phyloP scores from a whole-genome alignment of 208 protist species.

The Crithidia bombi region DNA sequence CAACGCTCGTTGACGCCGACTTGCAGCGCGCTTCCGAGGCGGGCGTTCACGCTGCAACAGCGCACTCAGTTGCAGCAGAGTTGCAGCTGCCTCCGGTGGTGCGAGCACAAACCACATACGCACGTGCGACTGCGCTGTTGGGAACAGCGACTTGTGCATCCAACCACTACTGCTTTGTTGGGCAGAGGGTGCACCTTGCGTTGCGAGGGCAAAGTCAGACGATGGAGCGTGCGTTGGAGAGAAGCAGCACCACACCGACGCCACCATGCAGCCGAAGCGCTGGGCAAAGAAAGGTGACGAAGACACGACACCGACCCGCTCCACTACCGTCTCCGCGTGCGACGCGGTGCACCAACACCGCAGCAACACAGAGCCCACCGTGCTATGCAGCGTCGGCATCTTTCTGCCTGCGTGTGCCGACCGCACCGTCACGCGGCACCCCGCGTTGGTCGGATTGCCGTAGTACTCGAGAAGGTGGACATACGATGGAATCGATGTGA shows the following conservation, averaged over 20 bases:
- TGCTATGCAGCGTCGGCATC: slow-evolving; percentile 30
- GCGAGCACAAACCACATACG: slow-evolving; percentile 20
- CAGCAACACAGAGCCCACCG: slow-evolving; percentile 36
- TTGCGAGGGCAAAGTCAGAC: no score
- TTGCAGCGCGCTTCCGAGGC: slow-evolving; percentile 14
- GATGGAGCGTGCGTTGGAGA: background rate
- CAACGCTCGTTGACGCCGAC: slow-evolving; percentile 33
- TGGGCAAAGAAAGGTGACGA: slow-evolving; percentile 64
- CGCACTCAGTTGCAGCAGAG: slow-evolving; percentile 23
- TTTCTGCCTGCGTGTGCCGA: slow-evolving; percentile 15
- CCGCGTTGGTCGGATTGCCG: slow-evolving; percentile 45
- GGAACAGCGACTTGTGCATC: slow-evolving; percentile 1
- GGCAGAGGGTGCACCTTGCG: background rate
- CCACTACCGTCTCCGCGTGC: slow-evolving; percentile 1
- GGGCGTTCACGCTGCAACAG: slow-evolving; percentile 7
- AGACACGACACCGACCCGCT: slow-evolving; percentile 51
- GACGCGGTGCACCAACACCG: background rate
- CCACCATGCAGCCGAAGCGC: slow-evolving; percentile 65
- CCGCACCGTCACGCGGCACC: slow-evolving; percentile 49
- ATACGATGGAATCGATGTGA: slow-evolving; percentile 12
- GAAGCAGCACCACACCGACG: slow-evolving; percentile 60
- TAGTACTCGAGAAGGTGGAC: slow-evolving; percentile 22
- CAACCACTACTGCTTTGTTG: background rate
- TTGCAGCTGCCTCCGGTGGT: slow-evolving; percentile 16
- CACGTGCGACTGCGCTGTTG: background rate